Conservation (phyloP, 2,329 filamentous ascomycete species). For the Furcasterigmium sp. region DNA sequence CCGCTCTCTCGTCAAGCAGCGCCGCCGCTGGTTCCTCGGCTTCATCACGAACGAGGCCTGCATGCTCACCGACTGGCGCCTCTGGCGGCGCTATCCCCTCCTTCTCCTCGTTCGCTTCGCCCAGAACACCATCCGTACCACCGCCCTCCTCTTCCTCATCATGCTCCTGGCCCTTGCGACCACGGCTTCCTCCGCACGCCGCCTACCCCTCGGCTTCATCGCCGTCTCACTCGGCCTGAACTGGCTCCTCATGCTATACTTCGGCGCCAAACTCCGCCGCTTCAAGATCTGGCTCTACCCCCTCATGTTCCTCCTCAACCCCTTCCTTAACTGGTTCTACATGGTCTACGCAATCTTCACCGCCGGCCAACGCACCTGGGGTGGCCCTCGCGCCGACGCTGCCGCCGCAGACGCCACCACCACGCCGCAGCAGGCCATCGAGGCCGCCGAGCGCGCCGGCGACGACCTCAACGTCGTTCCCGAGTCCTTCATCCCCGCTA, state of each 20-base stretch:
- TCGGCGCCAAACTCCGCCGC: constrained; percentile 77
- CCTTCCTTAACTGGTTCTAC: constrained; percentile 97
- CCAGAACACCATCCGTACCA: constrained; percentile 95
- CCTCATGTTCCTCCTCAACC: constrained; percentile 90
- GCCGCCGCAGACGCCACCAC: constrained; percentile 71
- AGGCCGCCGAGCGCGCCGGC: constrained; percentile 69
- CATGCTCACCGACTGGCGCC: constrained; percentile 90
- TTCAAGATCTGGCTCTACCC: constrained; percentile 96
- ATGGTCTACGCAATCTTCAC: constrained; percentile 98
- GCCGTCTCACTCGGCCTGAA: constrained; percentile 88
- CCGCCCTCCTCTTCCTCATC: constrained; percentile 89
- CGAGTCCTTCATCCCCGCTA: constrained; percentile 69
- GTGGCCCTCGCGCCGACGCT: constrained; percentile 85
- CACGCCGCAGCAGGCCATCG: constrained; percentile 77
- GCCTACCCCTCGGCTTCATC: constrained; percentile 90
- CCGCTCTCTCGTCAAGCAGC: constrained; percentile 81
- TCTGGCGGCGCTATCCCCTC: constrained; percentile 88
- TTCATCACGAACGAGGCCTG: constrained; percentile 98
- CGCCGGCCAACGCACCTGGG: constrained; percentile 91
- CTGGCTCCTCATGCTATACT: constrained; percentile 94
- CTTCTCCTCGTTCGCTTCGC: constrained; percentile 84
- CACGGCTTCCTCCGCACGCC: constrained; percentile 70
- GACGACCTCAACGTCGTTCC: constrained; percentile 89
- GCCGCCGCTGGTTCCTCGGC: constrained; percentile 91
- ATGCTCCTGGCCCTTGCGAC: constrained; percentile 83